Evolutionary conservation across 768 basidiomycete genomes (phyloP).

Genomic region (Rhodosporidiobolus sp.): DNA sequence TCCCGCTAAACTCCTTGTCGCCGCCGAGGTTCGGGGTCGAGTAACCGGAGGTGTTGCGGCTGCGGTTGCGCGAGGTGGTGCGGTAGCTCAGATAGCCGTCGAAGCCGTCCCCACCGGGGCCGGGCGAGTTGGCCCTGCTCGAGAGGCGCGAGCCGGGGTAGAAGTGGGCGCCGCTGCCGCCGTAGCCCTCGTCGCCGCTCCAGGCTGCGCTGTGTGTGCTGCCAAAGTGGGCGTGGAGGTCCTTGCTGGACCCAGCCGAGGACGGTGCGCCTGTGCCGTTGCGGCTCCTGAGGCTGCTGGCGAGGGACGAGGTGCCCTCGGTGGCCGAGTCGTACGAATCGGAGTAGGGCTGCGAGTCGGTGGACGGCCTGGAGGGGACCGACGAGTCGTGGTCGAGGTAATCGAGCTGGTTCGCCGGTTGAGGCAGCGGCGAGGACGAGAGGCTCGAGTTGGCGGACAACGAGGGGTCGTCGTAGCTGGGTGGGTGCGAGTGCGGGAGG

Average conservation of each 20-base stretch:
- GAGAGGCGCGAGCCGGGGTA: slow-evolving; percentile 21
- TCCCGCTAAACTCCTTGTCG: slow-evolving; percentile 25
- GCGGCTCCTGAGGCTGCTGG: background rate
- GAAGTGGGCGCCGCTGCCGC: background rate
- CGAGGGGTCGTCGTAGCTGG: background rate
- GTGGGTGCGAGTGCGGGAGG: background rate
- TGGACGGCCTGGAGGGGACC: slow-evolving; percentile 10
- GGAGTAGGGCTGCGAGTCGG: slow-evolving; percentile 15
- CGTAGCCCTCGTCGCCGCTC: slow-evolving; percentile 12
- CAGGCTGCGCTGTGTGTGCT: background rate
- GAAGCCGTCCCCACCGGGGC: slow-evolving; percentile 3
- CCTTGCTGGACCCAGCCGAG: background rate
- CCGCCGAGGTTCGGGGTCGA: slow-evolving; percentile 6
- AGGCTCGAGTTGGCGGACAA: background rate
- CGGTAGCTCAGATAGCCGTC: slow-evolving; percentile 29
- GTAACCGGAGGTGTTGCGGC: slow-evolving; percentile 11
- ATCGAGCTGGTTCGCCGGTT: background rate
- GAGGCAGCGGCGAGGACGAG: background rate
- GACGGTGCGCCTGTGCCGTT: background rate
- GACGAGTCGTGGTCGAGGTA: background rate
- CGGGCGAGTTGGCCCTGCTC: slow-evolving; percentile 23
- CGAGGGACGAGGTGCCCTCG: slow-evolving; percentile 7
- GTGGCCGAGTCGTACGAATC: slow-evolving; percentile 35
- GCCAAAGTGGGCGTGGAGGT: background rate
- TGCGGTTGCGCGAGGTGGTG: slow-evolving; percentile 7